A percentile compares a stretch with the other conserved stretches of the same genome.
phyloP scores from a whole-genome alignment of 2,329 filamentous ascomycete species.

The Sphaerulina vaccinii region DNA sequence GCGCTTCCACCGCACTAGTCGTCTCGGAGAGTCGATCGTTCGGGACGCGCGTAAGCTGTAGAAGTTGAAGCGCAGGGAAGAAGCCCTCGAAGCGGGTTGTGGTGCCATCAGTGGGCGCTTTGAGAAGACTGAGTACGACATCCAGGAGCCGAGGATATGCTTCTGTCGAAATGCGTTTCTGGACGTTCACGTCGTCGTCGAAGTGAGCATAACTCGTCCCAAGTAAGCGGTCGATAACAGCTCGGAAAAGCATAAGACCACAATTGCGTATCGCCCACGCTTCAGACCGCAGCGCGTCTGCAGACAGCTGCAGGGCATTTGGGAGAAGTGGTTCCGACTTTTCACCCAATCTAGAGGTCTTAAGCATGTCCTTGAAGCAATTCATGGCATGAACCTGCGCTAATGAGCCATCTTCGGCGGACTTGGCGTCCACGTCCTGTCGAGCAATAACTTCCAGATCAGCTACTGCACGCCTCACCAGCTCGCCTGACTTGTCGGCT shows the following conservation, averaged over 20 bases:
- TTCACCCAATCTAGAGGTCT: slow-evolving; percentile 71
- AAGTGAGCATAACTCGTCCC: slow-evolving; percentile 66
- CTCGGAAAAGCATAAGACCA: slow-evolving; percentile 82
- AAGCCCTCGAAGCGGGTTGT: slow-evolving; percentile 59
- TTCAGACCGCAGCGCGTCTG: slow-evolving; percentile 72
- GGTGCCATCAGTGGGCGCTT: slow-evolving; percentile 12
- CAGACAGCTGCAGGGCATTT: slow-evolving; percentile 73
- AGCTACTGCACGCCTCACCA: slow-evolving; percentile 64
- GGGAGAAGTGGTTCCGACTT: slow-evolving; percentile 73
- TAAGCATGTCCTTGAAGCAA: slow-evolving; percentile 88
- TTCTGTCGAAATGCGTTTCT: slow-evolving; percentile 64
- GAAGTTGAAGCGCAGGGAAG: slow-evolving; percentile 79
- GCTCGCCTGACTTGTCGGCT: slow-evolving; percentile 55
- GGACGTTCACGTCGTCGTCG: slow-evolving; percentile 52
- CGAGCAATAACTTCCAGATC: slow-evolving; percentile 61
- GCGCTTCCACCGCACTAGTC: slow-evolving; percentile 57
- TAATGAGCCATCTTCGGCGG: slow-evolving; percentile 57
- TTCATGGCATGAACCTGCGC: slow-evolving; percentile 95
- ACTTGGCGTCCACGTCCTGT: slow-evolving; percentile 24
- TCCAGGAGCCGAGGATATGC: slow-evolving; percentile 65
- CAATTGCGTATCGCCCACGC: slow-evolving; percentile 96
- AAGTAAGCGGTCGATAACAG: slow-evolving; percentile 75
- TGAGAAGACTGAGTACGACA: slow-evolving; percentile 63
- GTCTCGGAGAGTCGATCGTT: slow-evolving; percentile 56
- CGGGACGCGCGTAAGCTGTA: slow-evolving; percentile 69